Conservation (phyloP, 257 asterid genomes). For the Forsythia suspensa region DNA sequence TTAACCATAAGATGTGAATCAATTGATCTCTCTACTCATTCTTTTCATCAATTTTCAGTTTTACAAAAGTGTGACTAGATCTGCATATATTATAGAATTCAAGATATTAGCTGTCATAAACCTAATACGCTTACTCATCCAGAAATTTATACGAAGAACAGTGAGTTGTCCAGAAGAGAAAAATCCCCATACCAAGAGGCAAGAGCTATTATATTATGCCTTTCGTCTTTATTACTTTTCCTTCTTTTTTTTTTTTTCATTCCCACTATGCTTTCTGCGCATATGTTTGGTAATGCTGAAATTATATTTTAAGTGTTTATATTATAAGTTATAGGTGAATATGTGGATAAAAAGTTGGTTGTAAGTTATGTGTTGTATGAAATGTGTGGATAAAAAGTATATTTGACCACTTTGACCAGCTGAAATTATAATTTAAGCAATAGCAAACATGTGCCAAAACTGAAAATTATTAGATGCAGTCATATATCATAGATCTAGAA, state of each 20-base stretch:
- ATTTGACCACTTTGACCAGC: too few species aligned
- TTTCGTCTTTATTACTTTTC: too few species aligned
- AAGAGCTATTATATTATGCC: background rate
- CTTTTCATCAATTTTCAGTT: background rate
- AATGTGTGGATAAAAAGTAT: too few species aligned
- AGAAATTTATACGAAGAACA: background rate
- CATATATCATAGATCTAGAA: background rate
- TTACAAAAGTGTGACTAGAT: background rate
- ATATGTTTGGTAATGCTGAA: too few species aligned
- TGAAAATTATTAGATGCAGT: background rate
- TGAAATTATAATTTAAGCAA: too few species aligned
- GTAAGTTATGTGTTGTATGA: too few species aligned
- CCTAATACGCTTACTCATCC: background rate
- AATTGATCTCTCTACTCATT: background rate
- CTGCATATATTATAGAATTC: background rate
- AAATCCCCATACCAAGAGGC: background rate
- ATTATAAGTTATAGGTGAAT: too few species aligned
- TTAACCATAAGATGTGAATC: background rate
- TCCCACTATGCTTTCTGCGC: background rate
- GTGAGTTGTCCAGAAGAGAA: background rate
- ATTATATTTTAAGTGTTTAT: too few species aligned
- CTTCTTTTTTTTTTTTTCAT: background rate
- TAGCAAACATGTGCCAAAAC: too few species aligned
- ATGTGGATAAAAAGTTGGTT: too few species aligned
- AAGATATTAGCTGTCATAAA: conserved; percentile 8